These are phyloP conservation scores for Aegilops umbellulata DNA, from an alignment of 176 grass and related monocot species.

Conservation along the genomic window DNA sequence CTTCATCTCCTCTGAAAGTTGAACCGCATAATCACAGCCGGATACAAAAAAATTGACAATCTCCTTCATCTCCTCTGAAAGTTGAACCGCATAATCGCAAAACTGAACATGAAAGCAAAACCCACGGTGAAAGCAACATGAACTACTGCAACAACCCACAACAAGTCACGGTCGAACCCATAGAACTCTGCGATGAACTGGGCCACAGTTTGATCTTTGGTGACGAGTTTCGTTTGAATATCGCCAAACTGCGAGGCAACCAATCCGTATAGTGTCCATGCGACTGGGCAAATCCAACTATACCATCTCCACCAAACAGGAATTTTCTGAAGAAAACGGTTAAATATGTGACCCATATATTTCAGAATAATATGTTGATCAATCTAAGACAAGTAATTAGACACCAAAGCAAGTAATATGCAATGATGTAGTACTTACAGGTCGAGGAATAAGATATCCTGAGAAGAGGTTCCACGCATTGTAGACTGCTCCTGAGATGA, in stretches of 20 bases:
- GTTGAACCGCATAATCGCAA: slow-evolving; percentile 79
- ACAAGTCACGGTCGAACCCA: slow-evolving; percentile 56
- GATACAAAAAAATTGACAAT: slow-evolving; percentile 13
- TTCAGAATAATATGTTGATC: background rate
- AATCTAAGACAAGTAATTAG: no score
- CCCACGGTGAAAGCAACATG: slow-evolving; percentile 42
- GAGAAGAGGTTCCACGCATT: slow-evolving; percentile 85
- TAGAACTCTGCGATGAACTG: slow-evolving; percentile 52
- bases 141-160: slow-evolving; percentile 60
- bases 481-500: slow-evolving; percentile 74
- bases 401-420: background rate
- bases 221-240: background rate
- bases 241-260: slow-evolving; percentile 79
- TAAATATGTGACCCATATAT: background rate
- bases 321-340: slow-evolving; percentile 39
- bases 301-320: slow-evolving; percentile 96
- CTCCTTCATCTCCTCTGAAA: slow-evolving; percentile 72
- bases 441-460: slow-evolving; percentile 67
- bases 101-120: slow-evolving; percentile 74
- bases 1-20: slow-evolving; percentile 86
- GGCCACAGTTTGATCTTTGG: slow-evolving; percentile 13
- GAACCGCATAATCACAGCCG: slow-evolving; percentile 49
- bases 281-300: slow-evolving; percentile 64
- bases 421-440: slow-evolving; percentile 43
- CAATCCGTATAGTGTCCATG: slow-evolving; percentile 81